phyloP scores from a whole-genome alignment of 441 rosid genomes.

The Pelargonium citronellum region DNA sequence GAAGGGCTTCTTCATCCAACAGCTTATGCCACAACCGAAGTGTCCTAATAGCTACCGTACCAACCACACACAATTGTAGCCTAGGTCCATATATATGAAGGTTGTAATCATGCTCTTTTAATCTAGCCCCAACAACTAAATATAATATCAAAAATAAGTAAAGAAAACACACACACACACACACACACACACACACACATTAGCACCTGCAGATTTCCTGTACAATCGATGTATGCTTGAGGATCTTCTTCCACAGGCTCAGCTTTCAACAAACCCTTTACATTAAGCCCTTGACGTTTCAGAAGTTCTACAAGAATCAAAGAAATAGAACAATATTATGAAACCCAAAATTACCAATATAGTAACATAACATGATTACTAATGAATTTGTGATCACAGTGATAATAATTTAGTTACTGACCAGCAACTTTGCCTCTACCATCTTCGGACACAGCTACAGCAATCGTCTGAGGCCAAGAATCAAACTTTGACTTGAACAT shows the following conservation, averaged over 20 bases:
- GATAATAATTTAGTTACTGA: conserved; percentile 17
- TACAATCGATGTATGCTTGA: conserved; percentile 89
- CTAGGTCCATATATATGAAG: too few relatives aligned
- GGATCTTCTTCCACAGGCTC: conserved; percentile 77
- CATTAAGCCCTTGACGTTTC: conserved; percentile 94
- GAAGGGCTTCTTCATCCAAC: too few relatives aligned
- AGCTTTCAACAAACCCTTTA: conserved; percentile 71
- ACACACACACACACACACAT: conserved; percentile 7
- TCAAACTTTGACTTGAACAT: conserved; percentile 89
- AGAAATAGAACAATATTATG: conserved; percentile 23
- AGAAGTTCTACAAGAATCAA: conserved; percentile 56
- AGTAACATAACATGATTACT: conserved; percentile 2
- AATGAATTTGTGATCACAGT: conserved; percentile 12
- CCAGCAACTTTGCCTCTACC: conserved; percentile 99
- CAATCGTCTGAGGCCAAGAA: conserved; percentile 89
- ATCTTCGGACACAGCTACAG: conserved; percentile 74
- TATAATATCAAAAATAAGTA: not conserved
- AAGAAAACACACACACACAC: conserved; percentile 2
- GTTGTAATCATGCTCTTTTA: too few relatives aligned
- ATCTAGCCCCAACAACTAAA: not conserved
- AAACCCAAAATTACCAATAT: conserved; percentile 14
- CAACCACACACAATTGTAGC: too few relatives aligned
- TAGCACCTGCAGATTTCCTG: conserved; percentile 93
- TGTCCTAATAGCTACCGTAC: too few relatives aligned
- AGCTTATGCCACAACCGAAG: too few relatives aligned